Evolutionary conservation across 1,284 basidiomycete genomes (phyloP).

Genomic region (Moesziomyces sp.): DNA sequence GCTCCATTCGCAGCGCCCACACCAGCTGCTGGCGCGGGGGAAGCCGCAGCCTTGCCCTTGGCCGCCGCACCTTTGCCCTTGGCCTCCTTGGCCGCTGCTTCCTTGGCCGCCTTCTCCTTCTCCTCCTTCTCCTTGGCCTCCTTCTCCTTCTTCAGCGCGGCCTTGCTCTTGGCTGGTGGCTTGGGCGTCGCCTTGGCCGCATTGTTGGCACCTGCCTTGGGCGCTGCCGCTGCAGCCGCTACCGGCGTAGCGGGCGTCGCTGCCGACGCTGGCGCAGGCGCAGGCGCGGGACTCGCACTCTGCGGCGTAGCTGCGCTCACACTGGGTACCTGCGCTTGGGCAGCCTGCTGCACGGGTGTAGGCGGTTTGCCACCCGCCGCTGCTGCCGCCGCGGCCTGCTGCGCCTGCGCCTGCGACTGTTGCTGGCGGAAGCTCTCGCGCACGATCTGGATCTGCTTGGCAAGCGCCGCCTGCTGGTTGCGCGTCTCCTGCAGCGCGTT

Average conservation of each 20-base stretch:
- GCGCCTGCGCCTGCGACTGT: conserved; percentile 36
- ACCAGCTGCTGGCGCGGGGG: conserved; percentile 9
- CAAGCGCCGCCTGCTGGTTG: conserved; percentile 53
- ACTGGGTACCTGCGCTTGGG: conserved; percentile 8
- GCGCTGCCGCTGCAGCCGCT: conserved; percentile 2
- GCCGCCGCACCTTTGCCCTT: conserved; percentile 20
- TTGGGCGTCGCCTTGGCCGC: conserved; percentile 31
- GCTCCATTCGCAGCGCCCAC: conserved; percentile 1
- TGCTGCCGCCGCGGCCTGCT: conserved; percentile 12
- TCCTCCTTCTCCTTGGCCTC: conserved; percentile 34
- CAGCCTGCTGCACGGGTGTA: conserved; percentile 17
- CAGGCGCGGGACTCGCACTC: conserved; percentile 21
- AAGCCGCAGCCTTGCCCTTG: conserved; percentile 19
- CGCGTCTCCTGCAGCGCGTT: conserved; percentile 53
- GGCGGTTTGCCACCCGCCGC: conserved; percentile 10
- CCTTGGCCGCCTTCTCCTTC: conserved; percentile 37
- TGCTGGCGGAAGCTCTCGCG: conserved; percentile 55
- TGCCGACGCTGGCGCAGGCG: conserved; percentile 13
- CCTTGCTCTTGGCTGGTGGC: conserved; percentile 35
- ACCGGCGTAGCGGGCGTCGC: background rate
- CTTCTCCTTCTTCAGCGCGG: conserved; percentile 35
- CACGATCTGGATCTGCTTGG: conserved; percentile 57
- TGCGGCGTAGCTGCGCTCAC: conserved; percentile 12
- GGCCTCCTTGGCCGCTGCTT: conserved; percentile 21
- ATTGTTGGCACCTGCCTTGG: conserved; percentile 12